Evolutionary conservation across 495 filamentous ascomycete genomes (phyloP), one percentile per base, ranked within the genome.

Genomic region (Trichocladium antarcticum): DNA sequence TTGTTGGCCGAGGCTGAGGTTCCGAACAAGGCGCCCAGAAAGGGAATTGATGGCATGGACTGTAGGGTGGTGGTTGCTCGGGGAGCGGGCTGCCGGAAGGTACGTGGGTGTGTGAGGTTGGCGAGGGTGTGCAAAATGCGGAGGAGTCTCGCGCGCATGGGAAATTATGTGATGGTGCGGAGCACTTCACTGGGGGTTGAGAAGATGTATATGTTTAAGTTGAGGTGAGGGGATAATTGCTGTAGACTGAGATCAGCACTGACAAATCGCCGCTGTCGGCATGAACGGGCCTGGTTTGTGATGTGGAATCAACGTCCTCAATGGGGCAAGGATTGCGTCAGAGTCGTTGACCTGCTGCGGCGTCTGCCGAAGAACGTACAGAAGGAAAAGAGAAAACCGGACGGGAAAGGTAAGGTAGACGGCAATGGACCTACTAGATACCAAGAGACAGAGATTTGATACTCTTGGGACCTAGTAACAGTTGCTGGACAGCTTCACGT

Each of bases 11-110:
- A 64, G 24, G 71, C 74, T 32, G 76, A 80, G 36, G 68, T 72
- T 50, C 81, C 75, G 69, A 95, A 95, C n/a, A 90, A 70, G 50
- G 83, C 80, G 53, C 81, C 70, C 27, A 94, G 61, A 44, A 95
- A 89, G 3, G 89, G 84, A 53, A 92, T 79, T 6, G 74, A 71
- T 12, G 84, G 77, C 68, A 84, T 83, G 49, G 81, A 81, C 54
- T 42, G 46, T 8, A 55, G 68, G 17, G 77, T 38, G 17, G 48
- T 42, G 7, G 49, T 21, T 15, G 32, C 21, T 24, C 27, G 40
- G n/a, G 55, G 39, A n/a, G n/a, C n/a, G n/a, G 24, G 47, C 50
- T 32, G 34, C 19, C 16, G 21, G 27, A 47, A 44, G 29, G 41
- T 11, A 3, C 38, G 64, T 50, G 15, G 63, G 68, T 67, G 57